A percentile compares a stretch with the other conserved stretches of the same genome.
phyloP scores from a whole-genome alignment of 1,284 basidiomycete genomes.

The Cystobasidium pallidum region DNA sequence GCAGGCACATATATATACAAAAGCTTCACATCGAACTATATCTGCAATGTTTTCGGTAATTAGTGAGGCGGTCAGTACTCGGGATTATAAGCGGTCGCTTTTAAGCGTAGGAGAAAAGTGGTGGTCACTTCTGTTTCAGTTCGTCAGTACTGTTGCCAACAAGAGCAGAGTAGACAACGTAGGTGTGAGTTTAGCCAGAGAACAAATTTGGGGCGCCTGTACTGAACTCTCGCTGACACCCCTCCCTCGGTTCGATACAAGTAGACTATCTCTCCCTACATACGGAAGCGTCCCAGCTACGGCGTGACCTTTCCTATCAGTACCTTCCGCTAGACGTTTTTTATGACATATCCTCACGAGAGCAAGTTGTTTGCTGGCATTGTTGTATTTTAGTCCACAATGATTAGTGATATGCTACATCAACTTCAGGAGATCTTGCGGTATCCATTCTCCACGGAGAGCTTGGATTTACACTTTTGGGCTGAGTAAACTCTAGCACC shows the following conservation, averaged over 20 bases:
- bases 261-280: background rate
- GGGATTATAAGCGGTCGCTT: background rate
- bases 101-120: background rate
- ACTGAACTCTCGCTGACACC: too few species aligned
- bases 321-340: background rate
- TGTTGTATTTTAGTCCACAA: background rate
- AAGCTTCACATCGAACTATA: background rate
- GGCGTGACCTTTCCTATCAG: background rate
- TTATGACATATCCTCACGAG: background rate
- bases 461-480: too few species aligned
- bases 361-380: background rate
- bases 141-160: constrained; percentile 14
- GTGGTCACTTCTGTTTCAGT: background rate
- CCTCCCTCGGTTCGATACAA: too few species aligned
- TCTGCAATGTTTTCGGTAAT: background rate
- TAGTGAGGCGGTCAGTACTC: background rate
- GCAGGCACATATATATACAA: background rate
- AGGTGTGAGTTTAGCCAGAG: too few species aligned
- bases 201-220: too few species aligned
- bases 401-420: background rate
- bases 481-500: too few species aligned
- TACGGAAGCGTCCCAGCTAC: background rate
- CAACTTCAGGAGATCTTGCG: background rate
- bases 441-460: too few species aligned
- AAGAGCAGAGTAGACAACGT: background rate